phyloP scores from a whole-genome alignment of 2,329 filamentous ascomycete genomes.

The Plenodomus biglobosus region DNA sequence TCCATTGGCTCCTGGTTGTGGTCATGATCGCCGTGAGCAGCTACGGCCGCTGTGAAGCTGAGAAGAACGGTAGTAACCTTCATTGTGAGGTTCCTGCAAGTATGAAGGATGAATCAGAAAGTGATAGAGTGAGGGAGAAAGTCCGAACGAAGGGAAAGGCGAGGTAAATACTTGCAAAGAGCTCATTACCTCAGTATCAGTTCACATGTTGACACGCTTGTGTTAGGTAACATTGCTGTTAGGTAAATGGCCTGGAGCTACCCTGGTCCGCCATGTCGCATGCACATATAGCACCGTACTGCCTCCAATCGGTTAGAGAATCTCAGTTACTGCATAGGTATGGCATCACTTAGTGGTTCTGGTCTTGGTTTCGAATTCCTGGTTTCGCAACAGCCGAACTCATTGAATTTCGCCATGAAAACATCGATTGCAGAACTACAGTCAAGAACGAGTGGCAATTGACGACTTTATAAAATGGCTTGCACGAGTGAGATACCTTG shows the following conservation, averaged over 20 bases:
- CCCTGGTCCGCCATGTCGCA: constrained; percentile 24
- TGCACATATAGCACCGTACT: constrained; percentile 23
- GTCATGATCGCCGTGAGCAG: constrained; percentile 62
- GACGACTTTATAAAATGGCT: not conserved
- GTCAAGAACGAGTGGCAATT: not conserved
- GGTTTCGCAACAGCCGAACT: not conserved
- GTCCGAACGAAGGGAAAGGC: constrained; percentile 7
- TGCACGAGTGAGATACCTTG: constrained; percentile 10
- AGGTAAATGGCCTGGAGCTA: constrained; percentile 40
- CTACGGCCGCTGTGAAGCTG: constrained; percentile 52
- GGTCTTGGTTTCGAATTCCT: not conserved
- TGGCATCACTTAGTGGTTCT: constrained; percentile 6
- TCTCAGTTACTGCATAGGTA: constrained; percentile 9
- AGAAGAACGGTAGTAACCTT: constrained; percentile 30
- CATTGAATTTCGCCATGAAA: not conserved
- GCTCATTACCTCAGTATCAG: constrained; percentile 26
- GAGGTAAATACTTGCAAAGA: constrained; percentile 25
- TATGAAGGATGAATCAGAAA: constrained; percentile 3
- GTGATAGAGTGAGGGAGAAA: constrained; percentile 1
- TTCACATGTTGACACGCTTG: constrained; percentile 28
- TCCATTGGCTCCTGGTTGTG: constrained; percentile 61
- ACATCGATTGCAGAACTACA: not conserved
- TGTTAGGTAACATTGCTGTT: constrained; percentile 40
- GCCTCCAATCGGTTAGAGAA: constrained; percentile 25
- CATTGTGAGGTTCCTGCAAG: constrained; percentile 21